A percentile compares a stretch with the other conserved stretches of the same genome.
Conservation (phyloP, 2,329 filamentous ascomycete species). For the Fusarium globosum region DNA sequence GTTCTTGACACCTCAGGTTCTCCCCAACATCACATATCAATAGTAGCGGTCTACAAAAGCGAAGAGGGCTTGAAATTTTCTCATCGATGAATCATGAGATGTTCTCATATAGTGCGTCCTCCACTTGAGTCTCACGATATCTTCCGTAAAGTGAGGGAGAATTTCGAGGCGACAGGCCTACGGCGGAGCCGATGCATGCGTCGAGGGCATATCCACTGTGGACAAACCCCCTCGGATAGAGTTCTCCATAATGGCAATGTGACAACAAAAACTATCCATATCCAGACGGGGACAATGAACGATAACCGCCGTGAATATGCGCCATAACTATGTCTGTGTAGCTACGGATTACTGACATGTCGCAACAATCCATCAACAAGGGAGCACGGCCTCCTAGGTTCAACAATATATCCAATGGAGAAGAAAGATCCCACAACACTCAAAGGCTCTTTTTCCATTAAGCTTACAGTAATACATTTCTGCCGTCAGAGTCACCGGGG, state of each 20-base stretch:
- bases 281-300: not conserved
- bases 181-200: slow-evolving; percentile 29
- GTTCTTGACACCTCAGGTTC: not conserved
- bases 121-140: slow-evolving; percentile 17
- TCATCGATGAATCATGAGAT: slow-evolving; percentile 26
- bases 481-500: slow-evolving; percentile 4
- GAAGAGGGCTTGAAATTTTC: not conserved
- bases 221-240: slow-evolving; percentile 17
- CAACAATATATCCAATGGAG: not conserved
- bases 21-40: not conserved
- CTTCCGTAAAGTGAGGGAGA: slow-evolving; percentile 1
- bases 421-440: not conserved
- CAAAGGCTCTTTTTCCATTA: not conserved
- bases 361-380: slow-evolving; percentile 4
- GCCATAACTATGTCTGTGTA: not conserved
- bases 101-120: not conserved
- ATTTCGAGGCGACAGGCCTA: slow-evolving; percentile 1
- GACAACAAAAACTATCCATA: not conserved
- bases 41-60: slow-evolving; percentile 7
- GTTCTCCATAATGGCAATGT: slow-evolving; percentile 20
- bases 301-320: slow-evolving; percentile 22
- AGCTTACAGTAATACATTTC: not conserved
- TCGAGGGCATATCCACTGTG: slow-evolving; percentile 27
- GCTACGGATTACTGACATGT: slow-evolving; percentile 5
- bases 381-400: not conserved